Percentiles rank a stretch among this genome's conserved stretches.
Evolutionary conservation across 768 basidiomycete genomes (phyloP).

Genomic region (Clavulina sp.): DNA sequence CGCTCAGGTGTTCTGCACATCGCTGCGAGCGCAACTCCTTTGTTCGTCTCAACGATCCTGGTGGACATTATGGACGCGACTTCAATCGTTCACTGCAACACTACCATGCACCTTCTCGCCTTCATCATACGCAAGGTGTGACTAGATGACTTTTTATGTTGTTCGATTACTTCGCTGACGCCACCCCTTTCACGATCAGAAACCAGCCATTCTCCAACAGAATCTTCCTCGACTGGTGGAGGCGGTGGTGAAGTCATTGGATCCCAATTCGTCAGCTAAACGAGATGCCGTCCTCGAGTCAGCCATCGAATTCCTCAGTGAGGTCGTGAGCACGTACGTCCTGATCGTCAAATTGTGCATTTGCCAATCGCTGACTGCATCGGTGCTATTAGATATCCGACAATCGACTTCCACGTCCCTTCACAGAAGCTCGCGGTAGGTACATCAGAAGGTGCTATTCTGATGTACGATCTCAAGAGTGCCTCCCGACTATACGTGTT

Average conservation of each 20-base stretch:
- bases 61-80: constrained; percentile 70
- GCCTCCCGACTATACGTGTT: constrained; percentile 89
- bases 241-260: constrained; percentile 89
- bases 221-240: constrained; percentile 77
- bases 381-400: constrained; percentile 47
- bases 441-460: constrained; percentile 80
- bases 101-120: constrained; percentile 83
- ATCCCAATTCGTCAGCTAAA: constrained; percentile 63
- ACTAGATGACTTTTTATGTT: not conserved
- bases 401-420: constrained; percentile 80
- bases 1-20: constrained; percentile 71
- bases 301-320: constrained; percentile 85
- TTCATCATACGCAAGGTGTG: constrained; percentile 78
- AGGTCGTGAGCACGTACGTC: constrained; percentile 84
- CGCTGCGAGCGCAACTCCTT: constrained; percentile 59
- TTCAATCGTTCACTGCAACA: constrained; percentile 59
- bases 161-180: not conserved
- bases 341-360: not conserved
- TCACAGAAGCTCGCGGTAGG: constrained; percentile 86
- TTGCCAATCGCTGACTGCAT: not conserved
- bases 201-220: constrained; percentile 68
- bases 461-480: constrained; percentile 94
- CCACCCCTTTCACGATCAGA: constrained; percentile 25
- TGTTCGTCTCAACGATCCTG: constrained; percentile 89
- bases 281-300: constrained; percentile 77